Percentiles rank a stretch among this genome's conserved stretches.
phyloP scores from a whole-genome alignment of 352 stramenopile genomes.

The Globisporangium viniferum region DNA sequence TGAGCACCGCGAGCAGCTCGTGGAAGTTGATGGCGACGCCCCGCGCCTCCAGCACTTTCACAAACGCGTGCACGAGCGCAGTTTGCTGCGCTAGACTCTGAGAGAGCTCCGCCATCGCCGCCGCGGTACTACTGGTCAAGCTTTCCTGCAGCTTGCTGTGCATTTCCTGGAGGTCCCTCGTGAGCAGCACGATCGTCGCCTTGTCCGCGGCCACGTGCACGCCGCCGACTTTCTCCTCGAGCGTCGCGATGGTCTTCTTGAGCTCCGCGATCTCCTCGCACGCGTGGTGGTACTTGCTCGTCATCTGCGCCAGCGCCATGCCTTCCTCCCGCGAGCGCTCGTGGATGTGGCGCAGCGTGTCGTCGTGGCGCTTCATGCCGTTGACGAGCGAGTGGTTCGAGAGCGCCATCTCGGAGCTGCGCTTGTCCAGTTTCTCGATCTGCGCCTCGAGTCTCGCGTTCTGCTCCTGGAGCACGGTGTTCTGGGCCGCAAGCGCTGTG shows the following conservation, averaged over 20 bases:
- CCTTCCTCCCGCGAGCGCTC: slow-evolving; percentile 54
- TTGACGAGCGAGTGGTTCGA: slow-evolving; percentile 58
- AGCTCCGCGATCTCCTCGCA: slow-evolving; percentile 73
- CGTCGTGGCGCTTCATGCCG: slow-evolving; percentile 72
- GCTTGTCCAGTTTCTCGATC: slow-evolving; percentile 25
- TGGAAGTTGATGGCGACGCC: slow-evolving; percentile 23
- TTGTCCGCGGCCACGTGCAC: slow-evolving; percentile 65
- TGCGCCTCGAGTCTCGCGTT: slow-evolving; percentile 29
- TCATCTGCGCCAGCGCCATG: slow-evolving; percentile 45
- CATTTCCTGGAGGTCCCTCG: slow-evolving; percentile 53
- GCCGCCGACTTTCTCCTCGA: slow-evolving; percentile 71
- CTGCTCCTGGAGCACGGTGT: slow-evolving; percentile 28
- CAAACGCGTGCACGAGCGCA: slow-evolving; percentile 30
- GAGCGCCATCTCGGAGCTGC: slow-evolving; percentile 37
- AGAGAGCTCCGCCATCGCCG: slow-evolving; percentile 3
- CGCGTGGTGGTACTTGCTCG: slow-evolving; percentile 59
- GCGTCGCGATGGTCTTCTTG: slow-evolving; percentile 54
- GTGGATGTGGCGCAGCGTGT: slow-evolving; percentile 59
- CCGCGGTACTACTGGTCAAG: neutral
- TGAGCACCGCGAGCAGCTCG: slow-evolving; percentile 31
- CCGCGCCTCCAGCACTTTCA: slow-evolving; percentile 32
- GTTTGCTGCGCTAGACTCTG: slow-evolving; percentile 2
- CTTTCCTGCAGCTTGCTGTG: slow-evolving; percentile 18
- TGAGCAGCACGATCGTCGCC: slow-evolving; percentile 59
- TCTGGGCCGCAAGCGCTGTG: slow-evolving; percentile 46